Evolutionary conservation across 306 rosid genomes (phyloP), one percentile per base, ranked within the genome.

Genomic region (Quercus cerris): DNA sequence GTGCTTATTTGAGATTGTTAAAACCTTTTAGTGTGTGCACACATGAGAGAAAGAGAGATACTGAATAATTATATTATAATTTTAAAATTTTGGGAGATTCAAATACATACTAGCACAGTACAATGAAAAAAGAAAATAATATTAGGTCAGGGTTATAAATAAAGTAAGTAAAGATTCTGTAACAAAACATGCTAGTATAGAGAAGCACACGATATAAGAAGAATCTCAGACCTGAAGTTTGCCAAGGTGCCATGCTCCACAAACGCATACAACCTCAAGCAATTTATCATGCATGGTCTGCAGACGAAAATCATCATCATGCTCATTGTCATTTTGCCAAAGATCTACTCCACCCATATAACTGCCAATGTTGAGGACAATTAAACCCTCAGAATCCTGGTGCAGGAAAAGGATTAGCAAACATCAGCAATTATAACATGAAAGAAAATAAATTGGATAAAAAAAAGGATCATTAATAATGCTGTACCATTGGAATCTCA

Each of bases 311-410:
- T 88, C 83, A 81, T 90, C 92, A 83, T 84, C 92, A 72, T 79
- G 94, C 78, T 84, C 94, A 64, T 77, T 81, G 58, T 84, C 93
- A 80, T 91, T 91, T 83, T 91, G 90, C 97, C 97, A 91, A 85
- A 91, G 97, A 83, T 89, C 85, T 76, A 91, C 93, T 59, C 97
- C 97, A 68, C 97, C 97, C 97, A 91, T 91, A 83, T 91, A 91
- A 88, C 97, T 91, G 73, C 93, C 89, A 68, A 91, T 91, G 64
- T 91, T 91, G 77, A 91, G 93, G 87, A 91, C 93, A 80, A 91
- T 91, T 78, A 91, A 87, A 75, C 97, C 93, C 84, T 91, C 97
- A 13, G 93, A 83, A 77, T 89, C 93, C 97, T 91, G 78, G 70
- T 59, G 54, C 15, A 67, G 77, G 77, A 81, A 55, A 56, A 73